These are phyloP conservation scores for Saccharomycopsis fodiens DNA, from an alignment of 805 yeast species.

Conservation along the genomic window DNA sequence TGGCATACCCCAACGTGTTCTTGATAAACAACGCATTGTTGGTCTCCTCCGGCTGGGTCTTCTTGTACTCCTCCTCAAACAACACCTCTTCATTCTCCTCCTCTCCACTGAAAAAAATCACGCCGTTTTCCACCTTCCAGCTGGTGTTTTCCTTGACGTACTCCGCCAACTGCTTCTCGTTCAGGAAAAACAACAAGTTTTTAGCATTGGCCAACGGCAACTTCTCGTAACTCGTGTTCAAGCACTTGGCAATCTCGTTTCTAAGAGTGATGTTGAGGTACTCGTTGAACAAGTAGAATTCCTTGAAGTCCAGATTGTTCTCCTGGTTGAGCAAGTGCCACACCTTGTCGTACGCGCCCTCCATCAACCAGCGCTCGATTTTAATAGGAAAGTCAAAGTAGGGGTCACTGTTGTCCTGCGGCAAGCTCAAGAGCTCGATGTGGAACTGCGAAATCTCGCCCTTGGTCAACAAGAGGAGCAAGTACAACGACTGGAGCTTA, in stretches of 20 bases:
- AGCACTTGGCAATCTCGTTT: conserved; percentile 74
- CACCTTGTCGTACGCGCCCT: conserved; percentile 90
- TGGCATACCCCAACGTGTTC: conserved; percentile 79
- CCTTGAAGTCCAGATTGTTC: conserved; percentile 42
- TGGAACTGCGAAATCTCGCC: conserved; percentile 86
- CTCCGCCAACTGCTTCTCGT: conserved; percentile 45
- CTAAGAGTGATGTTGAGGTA: conserved; percentile 74
- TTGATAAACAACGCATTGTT: conserved; percentile 44
- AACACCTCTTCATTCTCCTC: conserved; percentile 85
- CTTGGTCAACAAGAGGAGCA: conserved; percentile 69
- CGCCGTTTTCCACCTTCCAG: conserved; percentile 52
- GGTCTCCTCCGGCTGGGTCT: conserved; percentile 34
- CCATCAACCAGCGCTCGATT: conserved; percentile 90
- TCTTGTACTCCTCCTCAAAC: conserved; percentile 53
- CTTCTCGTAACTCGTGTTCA: conserved; percentile 67
- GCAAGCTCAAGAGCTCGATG: conserved; percentile 51
- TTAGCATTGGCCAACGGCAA: conserved; percentile 81
- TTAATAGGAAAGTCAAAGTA: conserved; percentile 78
- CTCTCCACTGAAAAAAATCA: conserved; percentile 35
- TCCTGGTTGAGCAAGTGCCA: conserved; percentile 57
- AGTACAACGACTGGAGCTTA: conserved; percentile 67
- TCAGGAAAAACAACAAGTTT: conserved; percentile 61
- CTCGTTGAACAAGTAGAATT: conserved; percentile 70
- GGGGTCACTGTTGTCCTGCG: conserved; percentile 50
- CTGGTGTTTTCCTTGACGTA: conserved; percentile 46